Conservation (phyloP, 148 eudicot species). For the Rhododendron molle region DNA sequence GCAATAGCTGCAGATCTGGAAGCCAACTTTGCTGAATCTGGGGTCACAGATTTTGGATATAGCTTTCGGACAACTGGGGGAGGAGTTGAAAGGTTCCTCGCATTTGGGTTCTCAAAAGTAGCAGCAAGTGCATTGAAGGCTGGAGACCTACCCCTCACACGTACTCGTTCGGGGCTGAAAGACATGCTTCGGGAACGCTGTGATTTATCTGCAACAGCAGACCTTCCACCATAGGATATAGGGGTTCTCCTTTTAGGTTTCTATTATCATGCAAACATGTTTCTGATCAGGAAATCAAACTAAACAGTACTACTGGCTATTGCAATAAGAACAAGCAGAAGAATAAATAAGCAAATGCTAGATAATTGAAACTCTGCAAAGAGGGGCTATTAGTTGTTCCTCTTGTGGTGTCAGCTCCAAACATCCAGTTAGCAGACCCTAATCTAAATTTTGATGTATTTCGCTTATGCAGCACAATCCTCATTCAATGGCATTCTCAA, state of each 20-base stretch:
- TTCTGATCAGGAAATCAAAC: background rate
- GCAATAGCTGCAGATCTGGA: conserved; percentile 77
- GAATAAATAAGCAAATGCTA: background rate
- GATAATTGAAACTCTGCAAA: background rate
- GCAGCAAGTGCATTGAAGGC: conserved; percentile 96
- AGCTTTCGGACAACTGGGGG: conserved; percentile 78
- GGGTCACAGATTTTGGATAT: conserved; percentile 69
- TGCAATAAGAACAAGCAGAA: background rate
- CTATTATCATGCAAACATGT: conserved; percentile 29
- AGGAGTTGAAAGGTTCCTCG: conserved; percentile 94
- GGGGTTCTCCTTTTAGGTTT: conserved; percentile 93
- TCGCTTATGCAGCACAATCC: background rate
- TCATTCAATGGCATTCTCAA: too few relatives aligned
- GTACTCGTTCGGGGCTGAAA: conserved; percentile 78
- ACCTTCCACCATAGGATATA: conserved; percentile 68
- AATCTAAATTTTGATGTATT: background rate
- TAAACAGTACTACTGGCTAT: background rate
- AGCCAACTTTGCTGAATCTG: conserved; percentile 52
- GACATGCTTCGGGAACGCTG: conserved; percentile 96
- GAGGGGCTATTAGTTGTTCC: background rate
- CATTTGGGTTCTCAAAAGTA: conserved; percentile 69
- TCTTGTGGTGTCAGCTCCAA: background rate
- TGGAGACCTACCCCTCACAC: conserved; percentile 95
- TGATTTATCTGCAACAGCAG: conserved; percentile 81
- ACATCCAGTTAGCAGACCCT: conserved; percentile 1